phyloP scores from a whole-genome alignment of 768 basidiomycete genomes.

The Chalciporus chontae region DNA sequence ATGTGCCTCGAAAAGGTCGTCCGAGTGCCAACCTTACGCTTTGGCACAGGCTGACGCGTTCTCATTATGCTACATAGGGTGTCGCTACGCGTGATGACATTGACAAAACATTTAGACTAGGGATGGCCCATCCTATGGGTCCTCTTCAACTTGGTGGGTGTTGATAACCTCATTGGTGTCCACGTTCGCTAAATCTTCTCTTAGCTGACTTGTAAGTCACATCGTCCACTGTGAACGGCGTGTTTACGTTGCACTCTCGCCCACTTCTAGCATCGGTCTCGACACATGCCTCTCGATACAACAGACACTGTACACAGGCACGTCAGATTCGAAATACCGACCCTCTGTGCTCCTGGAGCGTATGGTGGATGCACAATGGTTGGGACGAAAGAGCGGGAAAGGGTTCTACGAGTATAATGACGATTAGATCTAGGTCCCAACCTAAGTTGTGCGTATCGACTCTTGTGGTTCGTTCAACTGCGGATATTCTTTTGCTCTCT shows the following conservation, averaged over 20 bases:
- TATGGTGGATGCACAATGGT: slow-evolving; percentile 97
- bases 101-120: slow-evolving; percentile 88
- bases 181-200: slow-evolving; percentile 4
- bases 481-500: background rate
- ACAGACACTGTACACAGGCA: slow-evolving; percentile 82
- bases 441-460: background rate
- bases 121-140: slow-evolving; percentile 96
- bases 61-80: slow-evolving; percentile 47
- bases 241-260: background rate
- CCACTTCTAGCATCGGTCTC: slow-evolving; percentile 76
- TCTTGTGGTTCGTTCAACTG: background rate
- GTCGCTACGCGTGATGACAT: slow-evolving; percentile 93
- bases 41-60: background rate
- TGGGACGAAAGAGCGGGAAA: slow-evolving; percentile 88
- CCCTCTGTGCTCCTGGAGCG: slow-evolving; percentile 85
- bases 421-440: slow-evolving; percentile 4
- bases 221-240: background rate
- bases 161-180: background rate
- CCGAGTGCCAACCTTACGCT: background rate
- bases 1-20: slow-evolving; percentile 86
- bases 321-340: slow-evolving; percentile 92
- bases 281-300: slow-evolving; percentile 96
- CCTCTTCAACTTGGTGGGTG: slow-evolving; percentile 76
- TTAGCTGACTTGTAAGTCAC: slow-evolving; percentile 32
- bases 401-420: slow-evolving; percentile 86